Evolutionary conservation across 2,329 filamentous ascomycete species (phyloP), one percentile per base, ranked within the genome.

Genomic region (Ascochyta rabiei): DNA sequence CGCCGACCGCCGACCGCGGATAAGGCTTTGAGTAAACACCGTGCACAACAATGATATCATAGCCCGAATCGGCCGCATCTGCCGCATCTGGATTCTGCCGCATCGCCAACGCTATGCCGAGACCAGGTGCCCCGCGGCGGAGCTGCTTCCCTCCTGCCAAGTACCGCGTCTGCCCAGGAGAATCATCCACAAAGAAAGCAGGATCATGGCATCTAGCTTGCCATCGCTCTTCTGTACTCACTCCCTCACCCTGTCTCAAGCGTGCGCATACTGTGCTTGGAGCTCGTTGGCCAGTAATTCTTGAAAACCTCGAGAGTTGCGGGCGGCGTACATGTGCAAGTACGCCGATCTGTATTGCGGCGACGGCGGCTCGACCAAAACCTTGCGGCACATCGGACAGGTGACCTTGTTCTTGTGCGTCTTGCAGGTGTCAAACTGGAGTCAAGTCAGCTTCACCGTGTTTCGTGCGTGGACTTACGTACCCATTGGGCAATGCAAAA

Each of bases 341-440:
- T 60, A 45, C 9, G 45, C 54, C 13, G 53, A 52, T 10, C 42
- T 37, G 18, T 56, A 59, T 34, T 56, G 61, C 18, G 53, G 42
- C 16, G 26, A 41, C 13, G 34, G 51, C 10, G 65, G 62, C 30
- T 72, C 64, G 23, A 73, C 61, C 34, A 75, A 60, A 13, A 67
- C 53, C 52, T 69, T 70, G 16, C 72, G 69, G 53, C 72, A 75
- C 71, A 73, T 74, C 6, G 72, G 72, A 56, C 72, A 75, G 1
- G 71, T 72, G 13, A 75, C 63, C 53, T 73, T 73, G 57, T 73
- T 72, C 57, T 72, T 75, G 57, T 73, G 66, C 30, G 49, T 67
- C 52, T 64, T 68, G 59, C 72, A 74, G 3, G 72, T 73, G 9
- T 73, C 67, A 47, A 72, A 66, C 69, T 68, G 40, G 19, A 12